Conservation (phyloP, 139 green algal species). For the Astrephomene gubernaculifera region DNA sequence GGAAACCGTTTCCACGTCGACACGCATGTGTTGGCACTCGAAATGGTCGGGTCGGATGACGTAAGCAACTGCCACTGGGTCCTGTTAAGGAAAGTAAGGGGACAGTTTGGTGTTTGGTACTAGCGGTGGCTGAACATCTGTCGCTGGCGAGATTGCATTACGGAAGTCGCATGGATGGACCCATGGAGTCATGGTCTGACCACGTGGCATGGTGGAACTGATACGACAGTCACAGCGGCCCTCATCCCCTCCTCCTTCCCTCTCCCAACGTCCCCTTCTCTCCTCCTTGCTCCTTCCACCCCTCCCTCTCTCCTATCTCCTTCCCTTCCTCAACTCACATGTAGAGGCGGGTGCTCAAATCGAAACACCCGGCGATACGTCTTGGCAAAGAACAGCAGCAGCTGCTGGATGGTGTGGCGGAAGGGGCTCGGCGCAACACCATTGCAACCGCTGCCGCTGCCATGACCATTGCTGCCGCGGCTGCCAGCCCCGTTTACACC, state of each 20-base stretch:
- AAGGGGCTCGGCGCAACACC: constrained; percentile 64
- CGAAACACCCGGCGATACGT: constrained; percentile 87
- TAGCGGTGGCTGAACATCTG: not conserved
- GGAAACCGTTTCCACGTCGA: constrained; percentile 86
- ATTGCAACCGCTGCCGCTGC: not conserved
- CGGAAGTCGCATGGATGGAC: not conserved
- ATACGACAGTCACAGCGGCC: not conserved
- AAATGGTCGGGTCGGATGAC: constrained; percentile 86
- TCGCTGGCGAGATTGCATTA: not conserved
- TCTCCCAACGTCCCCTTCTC: no score
- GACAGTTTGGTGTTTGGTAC: not conserved
- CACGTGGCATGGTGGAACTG: not conserved
- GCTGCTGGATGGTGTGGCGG: constrained; percentile 59
- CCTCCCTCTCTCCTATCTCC: no score
- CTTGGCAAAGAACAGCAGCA: constrained; percentile 83
- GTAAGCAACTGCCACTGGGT: constrained; percentile 88
- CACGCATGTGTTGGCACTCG: constrained; percentile 67
- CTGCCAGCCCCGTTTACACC: not conserved
- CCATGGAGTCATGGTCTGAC: not conserved
- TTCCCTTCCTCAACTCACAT: no score
- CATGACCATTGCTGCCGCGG: not conserved
- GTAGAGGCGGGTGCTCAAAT: constrained; percentile 89
- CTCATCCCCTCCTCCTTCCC: constrained; percentile 29
- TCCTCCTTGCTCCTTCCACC: no score
- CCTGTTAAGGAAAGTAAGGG: not conserved